A percentile compares a stretch with the other conserved stretches of the same genome.
These are phyloP conservation scores for Pythium graminicola DNA, from an alignment of 352 stramenopile species.

Conservation along the genomic window DNA sequence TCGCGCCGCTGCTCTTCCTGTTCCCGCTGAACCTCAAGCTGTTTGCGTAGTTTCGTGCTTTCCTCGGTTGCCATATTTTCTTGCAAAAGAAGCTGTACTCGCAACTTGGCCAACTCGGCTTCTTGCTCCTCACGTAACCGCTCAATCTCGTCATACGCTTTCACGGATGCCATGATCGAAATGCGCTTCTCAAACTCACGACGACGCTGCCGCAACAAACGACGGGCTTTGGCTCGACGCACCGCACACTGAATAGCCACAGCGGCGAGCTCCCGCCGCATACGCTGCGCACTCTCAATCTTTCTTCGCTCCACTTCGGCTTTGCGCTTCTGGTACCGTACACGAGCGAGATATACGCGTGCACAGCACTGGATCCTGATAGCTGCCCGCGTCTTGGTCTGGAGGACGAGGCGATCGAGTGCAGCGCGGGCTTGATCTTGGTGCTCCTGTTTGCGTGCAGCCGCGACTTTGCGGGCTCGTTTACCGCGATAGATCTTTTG, in stretches of 20 bases:
- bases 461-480: slow-evolving; percentile 33
- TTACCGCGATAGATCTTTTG: slow-evolving; percentile 61
- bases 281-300: slow-evolving; percentile 21
- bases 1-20: slow-evolving; percentile 37
- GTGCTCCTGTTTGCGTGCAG: slow-evolving; percentile 33
- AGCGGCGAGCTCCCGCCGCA: slow-evolving; percentile 40
- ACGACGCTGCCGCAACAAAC: slow-evolving; percentile 36
- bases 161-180: slow-evolving; percentile 75
- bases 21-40: slow-evolving; percentile 40
- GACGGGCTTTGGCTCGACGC: slow-evolving; percentile 35
- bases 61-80: slow-evolving; percentile 43
- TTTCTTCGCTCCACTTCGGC: slow-evolving; percentile 28
- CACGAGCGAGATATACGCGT: slow-evolving; percentile 44
- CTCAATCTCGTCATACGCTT: slow-evolving; percentile 76
- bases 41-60: slow-evolving; percentile 31
- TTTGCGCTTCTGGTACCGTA: slow-evolving; percentile 28
- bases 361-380: slow-evolving; percentile 66
- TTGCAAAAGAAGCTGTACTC: slow-evolving; percentile 59
- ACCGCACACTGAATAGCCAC: slow-evolving; percentile 66
- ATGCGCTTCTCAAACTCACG: slow-evolving; percentile 72
- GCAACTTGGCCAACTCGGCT: slow-evolving; percentile 52
- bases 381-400: slow-evolving; percentile 52
- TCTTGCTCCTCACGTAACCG: slow-evolving; percentile 65
- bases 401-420: slow-evolving; percentile 46
- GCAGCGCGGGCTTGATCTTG: slow-evolving; percentile 39